Base-by-base conservation (phyloP, 352 stramenopile genomes). In the Pythium monospermum region DNA sequence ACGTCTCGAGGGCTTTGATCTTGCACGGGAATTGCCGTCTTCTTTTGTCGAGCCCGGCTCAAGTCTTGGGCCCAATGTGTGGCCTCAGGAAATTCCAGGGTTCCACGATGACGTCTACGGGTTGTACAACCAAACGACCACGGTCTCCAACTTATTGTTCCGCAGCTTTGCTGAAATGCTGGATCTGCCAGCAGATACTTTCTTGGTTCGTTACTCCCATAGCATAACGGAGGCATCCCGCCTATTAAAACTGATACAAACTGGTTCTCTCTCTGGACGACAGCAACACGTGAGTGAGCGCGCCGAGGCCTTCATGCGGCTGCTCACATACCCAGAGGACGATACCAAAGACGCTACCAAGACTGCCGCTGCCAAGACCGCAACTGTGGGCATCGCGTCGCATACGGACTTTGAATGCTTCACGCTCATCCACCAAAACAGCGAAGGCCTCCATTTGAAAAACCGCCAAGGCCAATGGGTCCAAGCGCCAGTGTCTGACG, bases 401-500 rank as follows among this genome's bases (percentile, higher is more conserved):
- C 82, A 93, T 59, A 93, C 82, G 30, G 82, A 91, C 48, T 91
- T 91, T 50, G 82, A 93, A 61, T 88, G 74, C 47, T 91, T 93
- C 37, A 93, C 79, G 22, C 78, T 91, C 50, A 89, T 93, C 54
- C 82, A 93, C 48, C 82, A 93, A 52, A 91, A 89, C 41, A 81
- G 72, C 28, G 59, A 74, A 31, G 82, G 82, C 0, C 46, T 93
- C 50, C 79, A 93, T 49, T 49, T 93, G 56, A 41, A 71, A 19
- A 78, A 75, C 37, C 77, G 75, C 41, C 63, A 72, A 19, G 76
- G 76, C 18, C 23, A 64, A 25, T 93, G 82, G 82, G 66, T 89
- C 43, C 61, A 90, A 66, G 76, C 79, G 10, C 82, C 82, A 3
- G 76, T 85, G 18, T 79, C 68, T 13, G 63, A 83, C 42, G 79